Evolutionary conservation across 2,329 filamentous ascomycete species (phyloP).

Genomic region (Fusarium siculi): DNA sequence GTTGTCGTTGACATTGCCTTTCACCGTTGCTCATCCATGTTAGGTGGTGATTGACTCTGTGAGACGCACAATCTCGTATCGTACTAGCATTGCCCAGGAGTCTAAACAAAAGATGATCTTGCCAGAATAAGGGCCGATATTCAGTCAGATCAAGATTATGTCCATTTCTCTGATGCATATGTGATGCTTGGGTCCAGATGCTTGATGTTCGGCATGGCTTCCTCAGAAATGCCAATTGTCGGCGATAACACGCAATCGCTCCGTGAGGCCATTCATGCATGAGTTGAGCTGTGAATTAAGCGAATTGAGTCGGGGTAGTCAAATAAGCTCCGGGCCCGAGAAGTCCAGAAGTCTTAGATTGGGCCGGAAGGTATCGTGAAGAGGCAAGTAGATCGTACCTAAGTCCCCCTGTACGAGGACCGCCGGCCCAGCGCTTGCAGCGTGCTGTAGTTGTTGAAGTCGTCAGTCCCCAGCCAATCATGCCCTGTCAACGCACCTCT

Average conservation of each 20-base stretch:
- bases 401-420: slow-evolving; percentile 4
- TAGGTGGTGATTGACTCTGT: slow-evolving; percentile 11
- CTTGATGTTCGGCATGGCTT: neutral
- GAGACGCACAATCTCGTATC: slow-evolving; percentile 10
- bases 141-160: neutral
- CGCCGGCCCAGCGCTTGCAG: slow-evolving; percentile 26
- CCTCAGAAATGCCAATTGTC: neutral
- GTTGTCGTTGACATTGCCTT: slow-evolving; percentile 26
- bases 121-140: neutral
- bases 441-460: slow-evolving; percentile 40
- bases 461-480: slow-evolving; percentile 12
- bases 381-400: slow-evolving; percentile 8
- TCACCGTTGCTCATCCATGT: slow-evolving; percentile 13
- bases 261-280: slow-evolving; percentile 9
- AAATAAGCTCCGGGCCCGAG: slow-evolving; percentile 27
- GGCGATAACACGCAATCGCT: neutral
- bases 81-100: neutral
- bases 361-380: slow-evolving; percentile 5
- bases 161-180: neutral
- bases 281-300: neutral
- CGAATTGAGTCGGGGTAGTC: slow-evolving; percentile 16
- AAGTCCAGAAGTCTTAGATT: slow-evolving; percentile 15
- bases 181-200: neutral
- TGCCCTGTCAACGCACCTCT: slow-evolving; percentile 10
- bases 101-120: slow-evolving; percentile 8